A percentile compares a stretch with the other conserved stretches of the same genome.
These are phyloP conservation scores for Hansenula sp. DNA, from an alignment of 1,139 yeast genomes.

Conservation along the genomic window DNA sequence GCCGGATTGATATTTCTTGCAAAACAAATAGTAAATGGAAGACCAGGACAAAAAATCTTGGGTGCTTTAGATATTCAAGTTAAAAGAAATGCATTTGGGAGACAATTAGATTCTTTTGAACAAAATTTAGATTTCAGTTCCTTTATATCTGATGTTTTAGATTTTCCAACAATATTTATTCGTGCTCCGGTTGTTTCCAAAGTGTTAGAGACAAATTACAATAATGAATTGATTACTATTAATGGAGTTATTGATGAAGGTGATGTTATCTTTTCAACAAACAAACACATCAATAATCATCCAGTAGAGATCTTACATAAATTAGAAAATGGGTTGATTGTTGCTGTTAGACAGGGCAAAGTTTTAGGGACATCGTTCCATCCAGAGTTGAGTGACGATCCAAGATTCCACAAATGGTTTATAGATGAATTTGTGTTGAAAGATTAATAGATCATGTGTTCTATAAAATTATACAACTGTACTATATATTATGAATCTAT, in stretches of 20 bases:
- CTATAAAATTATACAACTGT: too few species aligned
- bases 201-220: slow-evolving; percentile 19
- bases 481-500: too few species aligned
- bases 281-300: slow-evolving; percentile 23
- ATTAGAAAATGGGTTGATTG: slow-evolving; percentile 41
- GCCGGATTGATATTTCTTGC: slow-evolving; percentile 77
- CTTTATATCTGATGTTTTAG: slow-evolving; percentile 35
- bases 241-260: not conserved
- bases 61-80: slow-evolving; percentile 68
- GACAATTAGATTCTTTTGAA: slow-evolving; percentile 69
- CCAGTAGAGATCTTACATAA: slow-evolving; percentile 41
- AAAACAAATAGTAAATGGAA: slow-evolving; percentile 49
- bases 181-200: slow-evolving; percentile 70
- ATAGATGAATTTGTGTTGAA: slow-evolving; percentile 42
- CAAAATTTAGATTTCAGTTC: slow-evolving; percentile 42
- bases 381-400: slow-evolving; percentile 65
- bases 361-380: slow-evolving; percentile 76
- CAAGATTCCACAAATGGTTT: slow-evolving; percentile 70
- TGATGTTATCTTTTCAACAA: slow-evolving; percentile 22
- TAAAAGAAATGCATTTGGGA: slow-evolving; percentile 72
- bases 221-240: not conserved
- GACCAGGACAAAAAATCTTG: slow-evolving; percentile 52
- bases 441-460: not conserved
- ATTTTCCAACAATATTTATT: slow-evolving; percentile 63
- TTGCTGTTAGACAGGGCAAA: slow-evolving; percentile 70